Conservation (phyloP, 306 rosid genomes). For the Begonia loranthoides region DNA sequence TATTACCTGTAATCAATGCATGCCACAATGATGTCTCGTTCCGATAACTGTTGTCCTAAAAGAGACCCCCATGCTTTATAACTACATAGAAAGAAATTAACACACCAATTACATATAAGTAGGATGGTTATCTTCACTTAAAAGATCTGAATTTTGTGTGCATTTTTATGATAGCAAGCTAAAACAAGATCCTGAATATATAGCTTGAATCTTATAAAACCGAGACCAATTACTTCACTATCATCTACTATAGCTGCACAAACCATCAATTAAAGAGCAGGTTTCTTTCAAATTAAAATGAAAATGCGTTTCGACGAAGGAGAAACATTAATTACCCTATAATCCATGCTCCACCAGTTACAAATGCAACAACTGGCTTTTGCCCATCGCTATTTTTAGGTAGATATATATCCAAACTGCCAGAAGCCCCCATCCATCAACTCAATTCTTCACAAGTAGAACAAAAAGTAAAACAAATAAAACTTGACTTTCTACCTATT, state of each 20-base stretch:
- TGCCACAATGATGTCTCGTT: conserved; percentile 81
- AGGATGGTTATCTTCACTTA: too few relatives aligned
- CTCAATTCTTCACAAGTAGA: not conserved
- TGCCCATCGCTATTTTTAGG: conserved; percentile 47
- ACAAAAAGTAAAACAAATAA: too few relatives aligned
- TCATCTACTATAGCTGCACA: too few relatives aligned
- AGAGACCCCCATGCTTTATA: conserved; percentile 96
- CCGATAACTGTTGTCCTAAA: conserved; percentile 75
- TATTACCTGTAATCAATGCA: conserved; percentile 84
- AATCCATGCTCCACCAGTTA: conserved; percentile 98
- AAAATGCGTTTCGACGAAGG: too few relatives aligned
- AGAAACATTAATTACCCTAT: conserved; percentile 52
- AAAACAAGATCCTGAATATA: too few relatives aligned
- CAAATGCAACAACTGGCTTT: conserved; percentile 81
- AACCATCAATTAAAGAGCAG: too few relatives aligned
- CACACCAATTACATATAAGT: too few relatives aligned
- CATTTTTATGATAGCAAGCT: too few relatives aligned
- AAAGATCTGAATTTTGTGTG: too few relatives aligned
- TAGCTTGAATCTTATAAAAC: too few relatives aligned
- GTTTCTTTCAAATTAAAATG: too few relatives aligned
- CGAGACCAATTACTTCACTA: too few relatives aligned
- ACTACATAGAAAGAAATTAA: conserved; percentile 25
- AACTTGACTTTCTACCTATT: conserved; percentile 33
- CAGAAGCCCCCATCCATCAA: conserved; percentile 6
- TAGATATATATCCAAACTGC: conserved; percentile 77